phyloP scores from a whole-genome alignment of 1,139 yeast genomes.

The Candida tunisiensis region DNA sequence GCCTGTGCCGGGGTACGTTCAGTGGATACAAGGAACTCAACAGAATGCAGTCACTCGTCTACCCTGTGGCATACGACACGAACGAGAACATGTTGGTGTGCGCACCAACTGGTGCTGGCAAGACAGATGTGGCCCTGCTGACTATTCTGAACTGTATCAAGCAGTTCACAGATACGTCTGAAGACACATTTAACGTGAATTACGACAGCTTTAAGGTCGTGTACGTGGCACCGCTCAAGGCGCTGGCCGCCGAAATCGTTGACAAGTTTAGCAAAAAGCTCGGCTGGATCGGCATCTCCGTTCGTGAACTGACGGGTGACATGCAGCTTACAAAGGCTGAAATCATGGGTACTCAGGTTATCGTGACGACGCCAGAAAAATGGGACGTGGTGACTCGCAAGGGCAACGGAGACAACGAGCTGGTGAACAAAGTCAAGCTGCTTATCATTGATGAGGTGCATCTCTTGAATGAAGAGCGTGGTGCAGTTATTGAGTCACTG shows the following conservation, averaged over 20 bases:
- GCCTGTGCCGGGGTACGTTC: slow-evolving; percentile 72
- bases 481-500: slow-evolving; percentile 89
- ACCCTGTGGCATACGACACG: slow-evolving; percentile 81
- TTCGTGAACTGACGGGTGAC: slow-evolving; percentile 89
- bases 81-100: slow-evolving; percentile 93
- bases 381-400: slow-evolving; percentile 99
- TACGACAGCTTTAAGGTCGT: slow-evolving; percentile 78
- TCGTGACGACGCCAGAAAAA: slow-evolving; percentile 95
- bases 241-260: slow-evolving; percentile 93
- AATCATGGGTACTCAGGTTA: slow-evolving; percentile 69
- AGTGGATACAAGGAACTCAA: slow-evolving; percentile 62
- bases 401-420: slow-evolving; percentile 67
- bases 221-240: slow-evolving; percentile 92
- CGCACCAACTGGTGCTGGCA: slow-evolving; percentile 99
- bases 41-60: slow-evolving; percentile 83
- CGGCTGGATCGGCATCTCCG: slow-evolving; percentile 71
- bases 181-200: slow-evolving; percentile 44
- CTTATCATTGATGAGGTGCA: slow-evolving; percentile 94
- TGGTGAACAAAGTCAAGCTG: slow-evolving; percentile 70
- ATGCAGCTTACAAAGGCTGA: slow-evolving; percentile 85
- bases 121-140: slow-evolving; percentile 88
- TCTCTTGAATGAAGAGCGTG: slow-evolving; percentile 91
- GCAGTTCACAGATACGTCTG: slow-evolving; percentile 32
- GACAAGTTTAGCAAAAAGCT: slow-evolving; percentile 71
- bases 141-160: slow-evolving; percentile 71